These are phyloP conservation scores for Avena atlantica DNA, from an alignment of 176 grass and related monocot species.

Conservation along the genomic window DNA sequence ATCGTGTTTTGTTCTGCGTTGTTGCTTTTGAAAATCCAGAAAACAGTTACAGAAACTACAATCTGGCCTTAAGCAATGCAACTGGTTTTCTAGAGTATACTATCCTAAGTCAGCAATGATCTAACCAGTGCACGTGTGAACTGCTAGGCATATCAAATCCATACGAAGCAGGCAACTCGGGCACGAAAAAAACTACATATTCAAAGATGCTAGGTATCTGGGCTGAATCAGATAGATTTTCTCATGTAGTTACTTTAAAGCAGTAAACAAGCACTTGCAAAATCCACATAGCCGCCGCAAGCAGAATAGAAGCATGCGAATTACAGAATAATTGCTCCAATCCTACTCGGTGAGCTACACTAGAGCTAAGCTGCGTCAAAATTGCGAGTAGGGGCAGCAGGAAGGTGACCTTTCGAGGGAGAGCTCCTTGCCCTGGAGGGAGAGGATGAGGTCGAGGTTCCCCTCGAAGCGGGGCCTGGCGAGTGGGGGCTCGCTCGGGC, in stretches of 20 bases:
- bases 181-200: background rate
- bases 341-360: background rate
- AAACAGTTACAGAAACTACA: background rate
- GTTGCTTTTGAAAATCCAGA: background rate
- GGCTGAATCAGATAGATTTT: constrained; percentile 19
- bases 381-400: constrained; percentile 10
- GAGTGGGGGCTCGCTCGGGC: background rate
- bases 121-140: constrained; percentile 6
- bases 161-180: background rate
- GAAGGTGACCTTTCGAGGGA: constrained; percentile 65
- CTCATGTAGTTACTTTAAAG: background rate
- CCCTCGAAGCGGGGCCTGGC: constrained; percentile 42
- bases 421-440: constrained; percentile 77
- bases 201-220: background rate
- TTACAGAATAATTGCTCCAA: constrained; percentile 1
- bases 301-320: constrained; percentile 20
- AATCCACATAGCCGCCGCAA: constrained; percentile 23
- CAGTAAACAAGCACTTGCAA: constrained; percentile 18
- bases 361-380: background rate
- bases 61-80: background rate
- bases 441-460: constrained; percentile 80
- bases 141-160: background rate
- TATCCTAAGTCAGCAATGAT: constrained; percentile 18
- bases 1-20: background rate
- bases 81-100: background rate